A percentile compares a stretch with the other conserved stretches of the same genome.
phyloP scores from a whole-genome alignment of 208 protist genomes.

The Crithidia sp. region DNA sequence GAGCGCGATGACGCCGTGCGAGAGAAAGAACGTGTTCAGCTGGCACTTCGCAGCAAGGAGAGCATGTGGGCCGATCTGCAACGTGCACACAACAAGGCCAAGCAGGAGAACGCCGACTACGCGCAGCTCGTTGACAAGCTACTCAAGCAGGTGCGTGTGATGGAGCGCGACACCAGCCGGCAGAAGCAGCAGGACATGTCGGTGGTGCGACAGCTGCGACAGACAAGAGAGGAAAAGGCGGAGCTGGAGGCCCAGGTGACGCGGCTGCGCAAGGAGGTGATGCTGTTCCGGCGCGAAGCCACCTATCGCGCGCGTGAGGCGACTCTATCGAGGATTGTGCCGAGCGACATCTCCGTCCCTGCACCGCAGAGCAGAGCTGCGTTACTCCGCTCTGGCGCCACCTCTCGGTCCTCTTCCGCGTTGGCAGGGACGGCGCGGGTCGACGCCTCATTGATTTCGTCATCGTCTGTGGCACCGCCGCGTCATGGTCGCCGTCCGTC shows the following conservation, averaged over 20 bases:
- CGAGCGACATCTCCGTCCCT: not conserved
- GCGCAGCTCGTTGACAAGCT: conserved; percentile 51
- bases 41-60: conserved; percentile 38
- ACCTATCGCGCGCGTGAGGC: conserved; percentile 27
- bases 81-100: conserved; percentile 26
- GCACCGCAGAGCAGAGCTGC: not conserved
- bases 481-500: not conserved
- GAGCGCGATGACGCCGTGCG: conserved; percentile 19
- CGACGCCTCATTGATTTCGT: not conserved
- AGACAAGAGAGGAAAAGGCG: conserved; percentile 23
- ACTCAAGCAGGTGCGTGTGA: conserved; percentile 37
- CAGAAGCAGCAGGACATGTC: conserved; percentile 31
- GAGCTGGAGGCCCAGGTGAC: conserved; percentile 14
- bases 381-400: not conserved
- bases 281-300: conserved; percentile 33
- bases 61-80: conserved; percentile 27
- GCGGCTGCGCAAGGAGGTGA: conserved; percentile 24
- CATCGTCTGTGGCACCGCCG: not conserved
- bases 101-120: conserved; percentile 49
- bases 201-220: conserved; percentile 24
- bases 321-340: conserved; percentile 32
- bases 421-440: not conserved
- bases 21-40: conserved; percentile 19
- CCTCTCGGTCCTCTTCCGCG: not conserved
- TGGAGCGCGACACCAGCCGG: conserved; percentile 42